Conservation (phyloP, 2,329 filamentous ascomycete genomes). For the Seiridium cupressi region DNA sequence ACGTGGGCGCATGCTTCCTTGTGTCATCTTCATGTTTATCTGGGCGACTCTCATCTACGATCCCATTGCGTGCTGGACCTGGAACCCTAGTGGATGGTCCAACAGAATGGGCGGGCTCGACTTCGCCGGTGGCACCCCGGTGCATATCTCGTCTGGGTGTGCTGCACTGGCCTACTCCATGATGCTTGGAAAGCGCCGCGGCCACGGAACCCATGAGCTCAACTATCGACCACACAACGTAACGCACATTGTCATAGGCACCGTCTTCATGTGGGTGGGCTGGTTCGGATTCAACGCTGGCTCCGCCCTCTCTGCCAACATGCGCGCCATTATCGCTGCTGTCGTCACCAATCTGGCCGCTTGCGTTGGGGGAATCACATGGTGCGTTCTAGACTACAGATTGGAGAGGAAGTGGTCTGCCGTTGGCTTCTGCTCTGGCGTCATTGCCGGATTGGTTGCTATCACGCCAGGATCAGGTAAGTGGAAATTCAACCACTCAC, state of each 20-base stretch:
- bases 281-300: conserved; percentile 97
- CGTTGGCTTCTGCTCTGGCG: conserved; percentile 88
- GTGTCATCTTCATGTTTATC: conserved; percentile 88
- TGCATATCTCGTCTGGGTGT: conserved; percentile 81
- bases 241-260: conserved; percentile 87
- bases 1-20: conserved; percentile 82
- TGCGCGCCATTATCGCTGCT: conserved; percentile 83
- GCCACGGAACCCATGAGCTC: conserved; percentile 82
- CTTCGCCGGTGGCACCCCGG: conserved; percentile 86
- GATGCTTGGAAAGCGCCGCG: conserved; percentile 83
- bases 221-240: conserved; percentile 94
- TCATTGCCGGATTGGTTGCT: conserved; percentile 81
- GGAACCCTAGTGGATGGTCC: conserved; percentile 82
- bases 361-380: conserved; percentile 81
- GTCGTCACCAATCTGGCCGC: conserved; percentile 84
- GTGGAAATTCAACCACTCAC: conserved; percentile 12
- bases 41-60: conserved; percentile 92
- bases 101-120: conserved; percentile 78
- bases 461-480: conserved; percentile 82
- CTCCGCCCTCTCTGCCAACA: conserved; percentile 75
- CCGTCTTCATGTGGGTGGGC: conserved; percentile 91
- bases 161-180: conserved; percentile 83
- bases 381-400: conserved; percentile 86
- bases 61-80: conserved; percentile 92
- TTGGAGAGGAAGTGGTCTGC: conserved; percentile 91